A percentile compares a stretch with the other conserved stretches of the same genome.
Conservation (phyloP, 1,139 yeast species). For the Yamadazyma mexicana region DNA sequence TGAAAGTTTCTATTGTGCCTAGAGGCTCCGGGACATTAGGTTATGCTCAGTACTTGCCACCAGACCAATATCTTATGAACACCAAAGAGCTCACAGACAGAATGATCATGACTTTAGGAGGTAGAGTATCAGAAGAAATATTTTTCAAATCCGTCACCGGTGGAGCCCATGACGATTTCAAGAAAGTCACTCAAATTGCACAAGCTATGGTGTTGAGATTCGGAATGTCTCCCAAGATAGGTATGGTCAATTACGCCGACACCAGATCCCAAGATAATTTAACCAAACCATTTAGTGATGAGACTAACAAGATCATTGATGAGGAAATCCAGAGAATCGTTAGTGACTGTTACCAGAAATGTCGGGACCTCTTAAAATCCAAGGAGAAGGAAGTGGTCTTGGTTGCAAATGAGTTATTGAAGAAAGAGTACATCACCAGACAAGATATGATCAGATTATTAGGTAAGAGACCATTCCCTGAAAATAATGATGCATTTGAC, state of each 20-base stretch:
- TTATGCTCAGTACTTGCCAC: conserved; percentile 96
- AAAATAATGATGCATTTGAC: conserved; percentile 89
- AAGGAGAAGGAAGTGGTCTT: conserved; percentile 72
- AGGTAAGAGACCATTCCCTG: conserved; percentile 90
- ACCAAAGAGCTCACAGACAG: conserved; percentile 80
- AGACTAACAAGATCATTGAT: conserved; percentile 79
- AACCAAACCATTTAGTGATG: conserved; percentile 90
- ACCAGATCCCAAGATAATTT: conserved; percentile 59
- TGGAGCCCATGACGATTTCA: conserved; percentile 95
- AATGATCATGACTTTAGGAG: conserved; percentile 97
- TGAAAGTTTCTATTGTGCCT: conserved; percentile 94
- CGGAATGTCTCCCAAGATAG: conserved; percentile 88
- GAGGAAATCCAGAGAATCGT: conserved; percentile 81
- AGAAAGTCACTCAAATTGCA: conserved; percentile 94
- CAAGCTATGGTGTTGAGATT: conserved; percentile 86
- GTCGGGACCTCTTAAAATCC: conserved; percentile 66
- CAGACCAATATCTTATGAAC: conserved; percentile 82
- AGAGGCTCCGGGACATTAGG: conserved; percentile 97
- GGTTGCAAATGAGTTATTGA: conserved; percentile 82
- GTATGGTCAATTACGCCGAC: conserved; percentile 69
- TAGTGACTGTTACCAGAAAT: conserved; percentile 69
- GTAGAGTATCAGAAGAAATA: conserved; percentile 92
- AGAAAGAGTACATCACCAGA: conserved; percentile 84
- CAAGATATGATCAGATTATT: conserved; percentile 86
- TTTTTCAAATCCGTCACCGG: conserved; percentile 88